These are phyloP conservation scores for Penicilliopsis zonata DNA, from an alignment of 495 filamentous ascomycete species.

Conservation along the genomic window DNA sequence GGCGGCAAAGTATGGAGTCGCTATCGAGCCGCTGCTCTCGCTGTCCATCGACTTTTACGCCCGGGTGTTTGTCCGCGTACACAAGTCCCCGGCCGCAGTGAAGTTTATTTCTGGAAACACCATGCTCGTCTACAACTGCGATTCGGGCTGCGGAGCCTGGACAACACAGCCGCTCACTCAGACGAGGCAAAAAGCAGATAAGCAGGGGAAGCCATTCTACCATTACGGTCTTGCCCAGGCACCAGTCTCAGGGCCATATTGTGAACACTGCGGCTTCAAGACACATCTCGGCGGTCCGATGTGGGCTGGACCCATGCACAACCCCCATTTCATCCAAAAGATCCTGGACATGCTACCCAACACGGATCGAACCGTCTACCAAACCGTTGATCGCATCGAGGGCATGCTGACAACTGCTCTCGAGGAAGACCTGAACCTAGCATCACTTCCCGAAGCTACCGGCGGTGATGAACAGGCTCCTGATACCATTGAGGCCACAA, in stretches of 20 bases:
- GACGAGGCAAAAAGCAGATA: slow-evolving; percentile 48
- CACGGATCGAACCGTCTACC: slow-evolving; percentile 52
- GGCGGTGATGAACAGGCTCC: background rate
- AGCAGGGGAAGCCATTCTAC: slow-evolving; percentile 56
- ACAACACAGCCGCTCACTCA: slow-evolving; percentile 60
- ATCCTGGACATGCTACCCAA: slow-evolving; percentile 58
- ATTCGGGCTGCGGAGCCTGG: slow-evolving; percentile 82
- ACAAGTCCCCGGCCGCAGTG: slow-evolving; percentile 65
- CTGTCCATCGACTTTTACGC: slow-evolving; percentile 92
- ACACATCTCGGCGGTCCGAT: slow-evolving; percentile 86
- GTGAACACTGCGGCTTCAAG: slow-evolving; percentile 74
- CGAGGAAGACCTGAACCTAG: slow-evolving; percentile 49
- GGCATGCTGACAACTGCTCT: slow-evolving; percentile 85
- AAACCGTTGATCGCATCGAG: slow-evolving; percentile 66
- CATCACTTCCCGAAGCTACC: slow-evolving; percentile 1
- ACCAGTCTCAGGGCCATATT: slow-evolving; percentile 47
- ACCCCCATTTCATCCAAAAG: slow-evolving; percentile 61
- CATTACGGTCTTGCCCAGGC: slow-evolving; percentile 63
- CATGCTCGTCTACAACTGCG: slow-evolving; percentile 88
- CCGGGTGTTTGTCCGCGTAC: slow-evolving; percentile 78
- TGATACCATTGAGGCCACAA: background rate
- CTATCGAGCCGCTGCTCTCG: slow-evolving; percentile 84
- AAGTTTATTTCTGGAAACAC: slow-evolving; percentile 83
- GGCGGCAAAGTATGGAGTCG: slow-evolving; percentile 76
- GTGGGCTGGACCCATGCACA: slow-evolving; percentile 87